Base-by-base conservation (phyloP, 176 grass and related monocot genomes). In the Guadua angustifolia region DNA sequence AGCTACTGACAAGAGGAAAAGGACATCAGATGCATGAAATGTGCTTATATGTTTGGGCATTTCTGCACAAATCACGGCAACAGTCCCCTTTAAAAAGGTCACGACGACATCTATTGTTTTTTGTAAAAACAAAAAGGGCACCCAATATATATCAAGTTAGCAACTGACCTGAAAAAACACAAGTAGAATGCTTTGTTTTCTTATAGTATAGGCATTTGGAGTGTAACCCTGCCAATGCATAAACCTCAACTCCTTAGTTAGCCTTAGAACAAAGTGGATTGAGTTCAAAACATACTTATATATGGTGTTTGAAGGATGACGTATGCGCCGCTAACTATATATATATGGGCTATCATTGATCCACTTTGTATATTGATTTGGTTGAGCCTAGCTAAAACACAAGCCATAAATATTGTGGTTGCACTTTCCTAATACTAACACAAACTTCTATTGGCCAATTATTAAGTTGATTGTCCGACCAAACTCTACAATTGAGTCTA, bases 1-100 rank as follows among this genome's bases (percentile, higher is more conserved):
- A 45, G n/a, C 36, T 51, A 26, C 29, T 53, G 64, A 81, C 66
- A 72, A 58, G 68, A 79, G 73, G 79, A 63, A 73, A 58, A 84
- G 1, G 45, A 89, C 66, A 82, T 6, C 42, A 17, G 29, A 3
- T 17, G 83, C 78, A 72, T 57, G 83, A 89, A 89, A 89, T 77
- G 7, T 78, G 83, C 39, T 42, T 57, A 1, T 69, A 6, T 64
- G 33, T 24, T 33, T 17, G 29, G 59, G 5, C 38, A 73, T 79
- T 79, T 78, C 21, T 68, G 21, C 60, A 35, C 12, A 85, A 61
- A 74, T 79, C 40, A 65, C 15, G 55, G 35, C 18, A 76, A 40
- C 24, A 70, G 0, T 19, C 5, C 7, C 22, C 24, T 9, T 46
- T 16, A 8, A 46, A 46, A 82, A 47, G 8, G 5, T 11, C 7